Conservation (phyloP, 2,329 filamentous ascomycete genomes). For the Aquanectria penicillioides region DNA sequence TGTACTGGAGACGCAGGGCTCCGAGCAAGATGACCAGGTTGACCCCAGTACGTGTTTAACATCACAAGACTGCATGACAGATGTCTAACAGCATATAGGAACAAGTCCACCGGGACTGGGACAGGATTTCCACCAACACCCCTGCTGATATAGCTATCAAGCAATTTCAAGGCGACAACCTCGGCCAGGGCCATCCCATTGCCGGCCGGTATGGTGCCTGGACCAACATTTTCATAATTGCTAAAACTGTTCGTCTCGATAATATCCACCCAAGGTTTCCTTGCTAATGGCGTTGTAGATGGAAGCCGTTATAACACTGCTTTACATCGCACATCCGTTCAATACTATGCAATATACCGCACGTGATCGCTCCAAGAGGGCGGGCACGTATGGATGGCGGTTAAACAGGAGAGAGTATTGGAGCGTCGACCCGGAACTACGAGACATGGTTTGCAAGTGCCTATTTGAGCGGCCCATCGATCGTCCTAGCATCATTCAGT, state of each 20-base stretch:
- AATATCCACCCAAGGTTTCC: too few species aligned
- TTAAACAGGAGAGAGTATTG: slow-evolving; percentile 17
- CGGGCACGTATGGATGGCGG: slow-evolving; percentile 37
- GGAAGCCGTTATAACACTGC: slow-evolving; percentile 39
- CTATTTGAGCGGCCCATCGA: slow-evolving; percentile 38
- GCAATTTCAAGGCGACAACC: slow-evolving; percentile 26
- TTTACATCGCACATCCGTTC: slow-evolving; percentile 26
- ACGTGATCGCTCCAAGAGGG: background rate
- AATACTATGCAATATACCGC: slow-evolving; percentile 1
- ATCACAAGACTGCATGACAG: background rate
- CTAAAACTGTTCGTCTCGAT: slow-evolving; percentile 34
- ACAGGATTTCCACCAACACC: slow-evolving; percentile 23
- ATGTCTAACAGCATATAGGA: slow-evolving; percentile 35
- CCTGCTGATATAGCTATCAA: background rate
- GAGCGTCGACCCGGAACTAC: slow-evolving; percentile 35
- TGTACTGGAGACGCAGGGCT: slow-evolving; percentile 31
- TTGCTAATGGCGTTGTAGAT: slow-evolving; percentile 36
- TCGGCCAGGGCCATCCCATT: slow-evolving; percentile 21
- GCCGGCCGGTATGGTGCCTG: slow-evolving; percentile 43
- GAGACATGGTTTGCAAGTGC: slow-evolving; percentile 37
- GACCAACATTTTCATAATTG: slow-evolving; percentile 44
- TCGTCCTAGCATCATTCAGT: slow-evolving; percentile 36
- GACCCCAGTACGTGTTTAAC: slow-evolving; percentile 36
- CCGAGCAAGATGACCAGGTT: slow-evolving; percentile 33
- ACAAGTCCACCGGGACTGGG: slow-evolving; percentile 40